Evolutionary conservation across 2,329 filamentous ascomycete species (phyloP).

Genomic region (Leptographium wingfieldii): DNA sequence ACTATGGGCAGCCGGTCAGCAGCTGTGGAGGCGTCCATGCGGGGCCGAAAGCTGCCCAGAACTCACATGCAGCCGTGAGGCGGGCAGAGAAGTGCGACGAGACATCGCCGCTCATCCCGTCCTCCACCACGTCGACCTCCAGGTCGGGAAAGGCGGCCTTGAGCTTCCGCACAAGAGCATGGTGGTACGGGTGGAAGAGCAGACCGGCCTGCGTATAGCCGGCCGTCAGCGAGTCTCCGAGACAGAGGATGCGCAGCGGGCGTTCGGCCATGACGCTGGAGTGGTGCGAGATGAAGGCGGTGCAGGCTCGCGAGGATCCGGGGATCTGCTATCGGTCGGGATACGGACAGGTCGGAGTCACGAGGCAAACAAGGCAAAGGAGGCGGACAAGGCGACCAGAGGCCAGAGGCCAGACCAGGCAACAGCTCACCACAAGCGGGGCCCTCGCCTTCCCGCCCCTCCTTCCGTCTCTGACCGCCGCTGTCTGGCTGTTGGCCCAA

Average conservation of each 20-base stretch:
- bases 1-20: background rate
- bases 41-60: background rate
- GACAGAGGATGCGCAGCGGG: constrained; percentile 44
- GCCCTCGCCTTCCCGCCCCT: background rate
- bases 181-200: constrained; percentile 39
- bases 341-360: background rate
- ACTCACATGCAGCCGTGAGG: constrained; percentile 16
- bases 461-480: background rate
- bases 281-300: too few relatives aligned
- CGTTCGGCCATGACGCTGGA: constrained; percentile 4
- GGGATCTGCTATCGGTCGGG: too few relatives aligned
- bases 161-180: constrained; percentile 28
- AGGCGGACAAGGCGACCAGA: background rate
- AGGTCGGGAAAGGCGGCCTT: constrained; percentile 29
- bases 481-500: background rate
- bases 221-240: constrained; percentile 51
- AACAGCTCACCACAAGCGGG: background rate
- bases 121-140: constrained; percentile 16
- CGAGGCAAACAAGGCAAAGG: background rate
- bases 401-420: background rate
- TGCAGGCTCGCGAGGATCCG: too few relatives aligned
- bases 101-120: constrained; percentile 17
- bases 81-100: constrained; percentile 14
- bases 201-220: constrained; percentile 35
- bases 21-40: background rate